Evolutionary conservation across 108 stramenopile species (phyloP).

Genomic region (Skeletonema marinoi): DNA sequence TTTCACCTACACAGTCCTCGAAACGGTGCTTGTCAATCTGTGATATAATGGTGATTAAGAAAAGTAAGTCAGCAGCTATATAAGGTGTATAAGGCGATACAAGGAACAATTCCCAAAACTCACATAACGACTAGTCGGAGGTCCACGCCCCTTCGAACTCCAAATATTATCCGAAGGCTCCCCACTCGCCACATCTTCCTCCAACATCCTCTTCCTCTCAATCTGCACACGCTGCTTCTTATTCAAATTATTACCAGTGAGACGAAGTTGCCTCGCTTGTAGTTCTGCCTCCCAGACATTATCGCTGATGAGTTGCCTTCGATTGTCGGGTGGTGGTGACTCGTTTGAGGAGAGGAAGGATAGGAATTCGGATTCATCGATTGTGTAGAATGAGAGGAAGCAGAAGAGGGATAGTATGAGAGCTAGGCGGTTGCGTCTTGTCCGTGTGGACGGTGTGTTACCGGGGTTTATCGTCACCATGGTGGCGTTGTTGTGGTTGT

Average conservation of each 20-base stretch:
- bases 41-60: neutral
- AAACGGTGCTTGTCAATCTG: conserved; percentile 15
- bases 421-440: neutral
- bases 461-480: neutral
- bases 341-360: neutral
- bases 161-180: neutral
- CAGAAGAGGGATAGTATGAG: neutral
- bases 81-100: too few relatives aligned
- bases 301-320: neutral
- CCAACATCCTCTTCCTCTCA: neutral
- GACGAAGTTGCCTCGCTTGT: neutral
- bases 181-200: neutral
- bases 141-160: neutral
- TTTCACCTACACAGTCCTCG: conserved; percentile 22
- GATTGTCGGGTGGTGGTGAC: neutral
- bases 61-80: neutral
- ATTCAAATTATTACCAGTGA: neutral
- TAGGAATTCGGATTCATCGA: neutral
- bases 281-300: neutral
- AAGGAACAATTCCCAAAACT: neutral
- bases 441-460: neutral
- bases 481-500: neutral
- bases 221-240: neutral
- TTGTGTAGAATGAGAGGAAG: neutral
- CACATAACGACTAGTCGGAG: neutral